These are phyloP conservation scores for Aspergillus sparsus DNA, from an alignment of 495 filamentous ascomycete species.

Conservation along the genomic window DNA sequence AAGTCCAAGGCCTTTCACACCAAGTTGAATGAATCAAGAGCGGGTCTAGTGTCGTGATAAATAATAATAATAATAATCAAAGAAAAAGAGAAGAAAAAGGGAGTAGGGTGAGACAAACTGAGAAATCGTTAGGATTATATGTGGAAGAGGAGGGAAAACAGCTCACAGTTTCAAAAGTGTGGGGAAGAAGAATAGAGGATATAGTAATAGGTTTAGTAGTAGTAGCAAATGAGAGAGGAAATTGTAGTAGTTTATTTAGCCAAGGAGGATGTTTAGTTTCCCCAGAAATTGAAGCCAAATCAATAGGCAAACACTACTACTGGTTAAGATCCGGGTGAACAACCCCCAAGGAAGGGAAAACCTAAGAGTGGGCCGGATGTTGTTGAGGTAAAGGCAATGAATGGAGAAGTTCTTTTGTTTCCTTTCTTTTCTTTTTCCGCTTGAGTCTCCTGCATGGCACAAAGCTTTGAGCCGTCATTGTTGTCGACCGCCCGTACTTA, in stretches of 20 bases:
- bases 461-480: conserved; percentile 22
- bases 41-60: not conserved
- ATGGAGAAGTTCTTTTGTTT: conserved; percentile 16
- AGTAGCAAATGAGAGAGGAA: not conserved
- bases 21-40: conserved; percentile 1
- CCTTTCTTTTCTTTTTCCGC: conserved; percentile 23
- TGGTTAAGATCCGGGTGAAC: not conserved
- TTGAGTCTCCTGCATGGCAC: conserved; percentile 19
- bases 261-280: not conserved
- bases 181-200: not conserved
- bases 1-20: conserved; percentile 1
- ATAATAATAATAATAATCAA: too few species aligned
- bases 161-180: not conserved
- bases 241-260: not conserved
- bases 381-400: not conserved
- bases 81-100: not conserved
- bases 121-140: not conserved
- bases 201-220: not conserved
- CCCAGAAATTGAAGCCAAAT: not conserved
- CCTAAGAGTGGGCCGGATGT: conserved; percentile 6
- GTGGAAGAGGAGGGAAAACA: not conserved
- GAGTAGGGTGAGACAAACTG: not conserved
- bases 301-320: not conserved
- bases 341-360: conserved; percentile 4
- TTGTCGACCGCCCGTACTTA: conserved; percentile 21